A percentile compares a stretch with the other conserved stretches of the same genome.
Evolutionary conservation across 2,329 filamentous ascomycete species (phyloP).

Genomic region (Nigrograna mackinnonii): DNA sequence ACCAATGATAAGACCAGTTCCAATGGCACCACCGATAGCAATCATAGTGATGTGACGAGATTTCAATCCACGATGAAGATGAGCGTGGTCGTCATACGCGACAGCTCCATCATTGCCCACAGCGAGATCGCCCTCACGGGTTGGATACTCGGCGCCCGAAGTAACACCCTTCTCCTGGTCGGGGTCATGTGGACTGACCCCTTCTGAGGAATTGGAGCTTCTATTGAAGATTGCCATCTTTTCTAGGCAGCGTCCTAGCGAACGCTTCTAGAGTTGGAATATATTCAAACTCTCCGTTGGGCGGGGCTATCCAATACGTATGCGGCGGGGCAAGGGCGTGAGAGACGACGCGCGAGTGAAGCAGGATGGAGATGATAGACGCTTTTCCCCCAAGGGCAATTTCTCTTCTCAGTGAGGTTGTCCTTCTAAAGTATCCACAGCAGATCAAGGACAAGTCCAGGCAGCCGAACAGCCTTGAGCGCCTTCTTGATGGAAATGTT

Average conservation of each 20-base stretch:
- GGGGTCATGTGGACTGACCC: slow-evolving; percentile 29
- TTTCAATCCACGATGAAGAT: slow-evolving; percentile 57
- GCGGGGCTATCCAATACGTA: slow-evolving; percentile 4
- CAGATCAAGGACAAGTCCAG: too few species aligned
- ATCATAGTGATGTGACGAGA: slow-evolving; percentile 64
- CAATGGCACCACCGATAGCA: slow-evolving; percentile 76
- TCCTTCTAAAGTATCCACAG: too few species aligned
- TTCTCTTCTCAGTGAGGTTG: too few species aligned
- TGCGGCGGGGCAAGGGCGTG: slow-evolving; percentile 11
- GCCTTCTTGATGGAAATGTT: too few species aligned
- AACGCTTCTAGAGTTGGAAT: too few species aligned
- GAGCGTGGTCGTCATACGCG: slow-evolving; percentile 27
- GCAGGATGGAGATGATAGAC: too few species aligned
- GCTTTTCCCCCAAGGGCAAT: too few species aligned
- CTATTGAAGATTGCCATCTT: slow-evolving; percentile 33
- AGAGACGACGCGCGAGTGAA: slow-evolving; percentile 6
- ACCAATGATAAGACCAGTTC: slow-evolving; percentile 74
- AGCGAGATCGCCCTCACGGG: slow-evolving; percentile 13
- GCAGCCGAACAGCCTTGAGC: too few species aligned
- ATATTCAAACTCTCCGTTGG: too few species aligned
- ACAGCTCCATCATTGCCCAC: slow-evolving; percentile 27
- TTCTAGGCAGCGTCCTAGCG: neutral
- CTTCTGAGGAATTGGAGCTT: slow-evolving; percentile 29
- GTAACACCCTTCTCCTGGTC: slow-evolving; percentile 19
- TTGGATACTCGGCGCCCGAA: slow-evolving; percentile 20